phyloP scores from a whole-genome alignment of 257 asterid genomes.

The Scutellaria baicalensis region DNA sequence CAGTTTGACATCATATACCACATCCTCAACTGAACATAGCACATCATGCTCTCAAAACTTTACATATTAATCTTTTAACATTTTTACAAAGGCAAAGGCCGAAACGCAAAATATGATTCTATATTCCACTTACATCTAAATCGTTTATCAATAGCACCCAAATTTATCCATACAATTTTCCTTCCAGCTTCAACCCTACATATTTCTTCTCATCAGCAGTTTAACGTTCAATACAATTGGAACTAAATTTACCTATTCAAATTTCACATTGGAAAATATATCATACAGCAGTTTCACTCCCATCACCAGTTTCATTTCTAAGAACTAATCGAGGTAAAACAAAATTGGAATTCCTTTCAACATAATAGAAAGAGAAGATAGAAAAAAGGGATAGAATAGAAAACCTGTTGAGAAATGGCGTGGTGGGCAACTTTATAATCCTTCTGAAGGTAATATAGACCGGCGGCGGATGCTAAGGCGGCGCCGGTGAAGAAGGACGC shows the following conservation, averaged over 20 bases:
- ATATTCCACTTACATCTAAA: neutral
- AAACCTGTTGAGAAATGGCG: slow-evolving; percentile 61
- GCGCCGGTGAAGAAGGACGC: slow-evolving; percentile 89
- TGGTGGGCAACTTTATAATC: slow-evolving; percentile 72
- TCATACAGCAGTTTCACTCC: neutral
- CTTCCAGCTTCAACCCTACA: neutral
- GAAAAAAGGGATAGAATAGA: neutral
- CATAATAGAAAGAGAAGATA: neutral
- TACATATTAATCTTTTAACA: neutral
- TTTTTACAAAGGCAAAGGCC: neutral
- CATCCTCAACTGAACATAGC: neutral
- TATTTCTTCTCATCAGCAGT: neutral
- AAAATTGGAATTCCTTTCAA: neutral
- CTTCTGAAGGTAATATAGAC: slow-evolving; percentile 62
- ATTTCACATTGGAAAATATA: neutral
- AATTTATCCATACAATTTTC: neutral
- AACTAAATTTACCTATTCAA: neutral
- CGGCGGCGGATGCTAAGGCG: slow-evolving; percentile 76
- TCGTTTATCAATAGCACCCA: slow-evolving; percentile 3
- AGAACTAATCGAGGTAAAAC: neutral
- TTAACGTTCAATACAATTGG: neutral
- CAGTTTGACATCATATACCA: neutral
- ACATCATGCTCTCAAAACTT: neutral
- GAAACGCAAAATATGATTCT: neutral
- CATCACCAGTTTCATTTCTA: neutral